Evolutionary conservation across 768 basidiomycete species (phyloP).

Genomic region (Calocera viscosa): DNA sequence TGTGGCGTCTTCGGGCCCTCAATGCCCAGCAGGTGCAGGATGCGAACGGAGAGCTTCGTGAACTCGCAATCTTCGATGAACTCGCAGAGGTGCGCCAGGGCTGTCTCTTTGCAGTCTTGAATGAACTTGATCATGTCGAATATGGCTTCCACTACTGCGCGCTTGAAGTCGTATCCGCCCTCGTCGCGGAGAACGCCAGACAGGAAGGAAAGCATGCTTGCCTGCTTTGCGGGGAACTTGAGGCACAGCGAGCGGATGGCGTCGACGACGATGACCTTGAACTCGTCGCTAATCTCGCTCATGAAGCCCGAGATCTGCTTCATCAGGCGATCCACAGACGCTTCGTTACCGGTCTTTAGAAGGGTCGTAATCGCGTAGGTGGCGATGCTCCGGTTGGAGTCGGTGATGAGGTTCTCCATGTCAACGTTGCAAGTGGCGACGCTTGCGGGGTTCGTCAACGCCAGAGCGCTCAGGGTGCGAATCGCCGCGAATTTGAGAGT

Average conservation of each 20-base stretch:
- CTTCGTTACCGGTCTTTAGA: slow-evolving; percentile 98
- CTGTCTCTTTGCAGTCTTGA: slow-evolving; percentile 88
- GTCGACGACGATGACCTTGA: slow-evolving; percentile 99
- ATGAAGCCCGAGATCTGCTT: slow-evolving; percentile 99
- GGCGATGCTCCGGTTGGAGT: slow-evolving; percentile 88
- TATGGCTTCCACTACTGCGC: slow-evolving; percentile 96
- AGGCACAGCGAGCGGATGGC: slow-evolving; percentile 96
- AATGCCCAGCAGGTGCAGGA: slow-evolving; percentile 85
- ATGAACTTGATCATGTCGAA: slow-evolving; percentile 99
- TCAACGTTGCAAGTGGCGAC: slow-evolving; percentile 92
- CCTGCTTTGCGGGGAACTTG: slow-evolving; percentile 96
- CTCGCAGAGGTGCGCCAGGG: slow-evolving; percentile 94
- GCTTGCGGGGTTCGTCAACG: slow-evolving; percentile 69
- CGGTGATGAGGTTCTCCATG: slow-evolving; percentile 90
- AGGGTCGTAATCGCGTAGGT: slow-evolving; percentile 98
- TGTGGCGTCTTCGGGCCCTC: slow-evolving; percentile 95
- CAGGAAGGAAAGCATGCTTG: slow-evolving; percentile 92
- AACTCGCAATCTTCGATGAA: slow-evolving; percentile 99
- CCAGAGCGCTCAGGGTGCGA: slow-evolving; percentile 81
- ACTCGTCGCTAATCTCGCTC: slow-evolving; percentile 98
- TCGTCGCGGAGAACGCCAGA: slow-evolving; percentile 95
- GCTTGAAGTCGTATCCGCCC: slow-evolving; percentile 99
- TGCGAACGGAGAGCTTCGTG: slow-evolving; percentile 94
- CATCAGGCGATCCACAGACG: slow-evolving; percentile 96
- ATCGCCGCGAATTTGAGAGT: slow-evolving; percentile 96